A percentile compares a stretch with the other conserved stretches of the same genome.
These are phyloP conservation scores for Alisma plantagoaquatica DNA, from an alignment of 106 monocot species.

Conservation along the genomic window DNA sequence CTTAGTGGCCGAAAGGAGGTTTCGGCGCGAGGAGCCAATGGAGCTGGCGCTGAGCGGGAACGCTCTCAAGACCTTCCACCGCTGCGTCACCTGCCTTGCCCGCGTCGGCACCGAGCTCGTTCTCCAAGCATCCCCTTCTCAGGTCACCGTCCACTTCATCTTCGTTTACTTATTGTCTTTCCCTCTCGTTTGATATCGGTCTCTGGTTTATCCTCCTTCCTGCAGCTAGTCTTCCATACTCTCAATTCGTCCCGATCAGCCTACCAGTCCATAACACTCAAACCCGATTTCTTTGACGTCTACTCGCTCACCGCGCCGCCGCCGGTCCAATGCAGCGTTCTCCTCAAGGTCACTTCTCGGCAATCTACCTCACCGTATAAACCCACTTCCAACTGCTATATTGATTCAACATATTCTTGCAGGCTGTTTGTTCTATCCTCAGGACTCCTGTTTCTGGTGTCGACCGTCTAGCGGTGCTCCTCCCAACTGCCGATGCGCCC, in stretches of 20 bases:
- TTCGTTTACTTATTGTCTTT: slow-evolving; percentile 4
- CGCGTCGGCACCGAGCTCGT: slow-evolving; percentile 90
- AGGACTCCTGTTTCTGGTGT: slow-evolving; percentile 50
- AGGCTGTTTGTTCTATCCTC: slow-evolving; percentile 58
- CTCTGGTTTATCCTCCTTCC: too few species aligned
- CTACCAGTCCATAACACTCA: slow-evolving; percentile 65
- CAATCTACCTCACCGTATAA: neutral
- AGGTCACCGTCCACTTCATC: slow-evolving; percentile 22
- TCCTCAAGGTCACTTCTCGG: slow-evolving; percentile 35
- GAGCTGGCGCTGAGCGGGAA: slow-evolving; percentile 72
- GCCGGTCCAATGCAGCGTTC: slow-evolving; percentile 60
- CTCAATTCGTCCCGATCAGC: slow-evolving; percentile 90
- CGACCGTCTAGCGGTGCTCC: slow-evolving; percentile 39
- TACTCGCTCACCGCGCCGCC: slow-evolving; percentile 25
- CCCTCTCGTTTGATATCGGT: neutral
- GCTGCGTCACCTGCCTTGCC: slow-evolving; percentile 76
- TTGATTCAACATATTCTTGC: neutral
- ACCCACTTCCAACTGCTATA: too few species aligned
- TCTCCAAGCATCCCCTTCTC: slow-evolving; percentile 46
- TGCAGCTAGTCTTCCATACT: slow-evolving; percentile 64
- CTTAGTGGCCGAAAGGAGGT: too few species aligned
- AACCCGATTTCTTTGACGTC: slow-evolving; percentile 61
- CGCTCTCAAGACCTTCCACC: slow-evolving; percentile 62
- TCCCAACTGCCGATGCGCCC: slow-evolving; percentile 45
- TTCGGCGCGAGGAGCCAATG: too few species aligned